Conservation (phyloP, 768 basidiomycete genomes). For the Russula brevipes region DNA sequence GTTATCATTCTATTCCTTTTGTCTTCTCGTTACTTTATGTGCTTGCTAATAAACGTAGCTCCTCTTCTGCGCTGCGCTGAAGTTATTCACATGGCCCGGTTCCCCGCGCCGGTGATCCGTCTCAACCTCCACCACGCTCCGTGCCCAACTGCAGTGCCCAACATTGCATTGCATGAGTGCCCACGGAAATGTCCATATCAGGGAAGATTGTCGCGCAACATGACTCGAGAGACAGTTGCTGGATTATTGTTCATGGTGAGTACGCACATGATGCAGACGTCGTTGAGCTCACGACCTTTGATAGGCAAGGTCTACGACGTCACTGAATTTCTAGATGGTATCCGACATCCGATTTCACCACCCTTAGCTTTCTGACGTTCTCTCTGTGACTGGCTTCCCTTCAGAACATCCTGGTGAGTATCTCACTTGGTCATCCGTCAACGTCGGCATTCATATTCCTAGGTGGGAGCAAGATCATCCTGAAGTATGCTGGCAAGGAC, state of each 20-base stretch:
- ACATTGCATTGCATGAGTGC: not conserved
- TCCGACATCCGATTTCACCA: constrained; percentile 6
- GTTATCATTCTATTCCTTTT: too few relatives aligned
- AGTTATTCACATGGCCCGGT: not conserved
- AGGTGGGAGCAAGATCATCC: constrained; percentile 48
- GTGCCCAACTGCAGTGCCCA: not conserved
- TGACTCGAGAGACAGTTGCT: constrained; percentile 24
- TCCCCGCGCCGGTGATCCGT: not conserved
- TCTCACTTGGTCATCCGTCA: not conserved
- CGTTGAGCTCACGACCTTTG: not conserved
- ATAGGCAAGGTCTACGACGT: constrained; percentile 43
- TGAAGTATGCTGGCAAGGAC: constrained; percentile 54
- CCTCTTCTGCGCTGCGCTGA: not conserved
- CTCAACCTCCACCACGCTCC: not conserved
- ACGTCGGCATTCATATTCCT: not conserved
- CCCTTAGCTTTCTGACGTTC: not conserved
- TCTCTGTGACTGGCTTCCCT: too few relatives aligned
- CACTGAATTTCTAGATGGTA: constrained; percentile 38
- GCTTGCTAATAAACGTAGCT: too few relatives aligned
- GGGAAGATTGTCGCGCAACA: constrained; percentile 21
- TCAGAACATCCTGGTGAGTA: constrained; percentile 24
- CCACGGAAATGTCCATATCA: constrained; percentile 8
- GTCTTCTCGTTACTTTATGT: too few relatives aligned
- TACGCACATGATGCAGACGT: not conserved
- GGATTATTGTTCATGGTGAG: constrained; percentile 25